Evolutionary conservation across 768 basidiomycete species (phyloP).

Genomic region (Rhizopogon vesiculosus): DNA sequence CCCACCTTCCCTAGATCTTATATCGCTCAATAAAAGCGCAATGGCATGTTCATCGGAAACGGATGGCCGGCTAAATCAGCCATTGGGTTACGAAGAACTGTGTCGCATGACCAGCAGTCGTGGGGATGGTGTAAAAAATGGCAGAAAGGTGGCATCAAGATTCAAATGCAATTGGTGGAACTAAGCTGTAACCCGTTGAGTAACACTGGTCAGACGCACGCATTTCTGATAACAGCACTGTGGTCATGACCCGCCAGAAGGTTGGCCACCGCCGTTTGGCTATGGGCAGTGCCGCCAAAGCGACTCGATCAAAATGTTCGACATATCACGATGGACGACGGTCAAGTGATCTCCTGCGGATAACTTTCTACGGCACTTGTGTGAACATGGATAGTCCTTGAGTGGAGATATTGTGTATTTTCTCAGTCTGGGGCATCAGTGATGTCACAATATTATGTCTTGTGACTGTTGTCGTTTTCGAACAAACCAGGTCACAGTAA

Average conservation of each 20-base stretch:
- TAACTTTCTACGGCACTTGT: not conserved
- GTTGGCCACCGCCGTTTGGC: no score
- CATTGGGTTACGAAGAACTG: not conserved
- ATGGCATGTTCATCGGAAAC: not conserved
- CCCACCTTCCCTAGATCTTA: not conserved
- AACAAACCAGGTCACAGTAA: no score
- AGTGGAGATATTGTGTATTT: no score
- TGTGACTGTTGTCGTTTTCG: no score
- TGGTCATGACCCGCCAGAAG: not conserved
- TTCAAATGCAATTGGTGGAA: not conserved
- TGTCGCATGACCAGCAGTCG: conserved; percentile 6
- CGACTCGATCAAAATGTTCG: no score
- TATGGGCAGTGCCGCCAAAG: no score
- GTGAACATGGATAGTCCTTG: not conserved
- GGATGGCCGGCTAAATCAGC: not conserved
- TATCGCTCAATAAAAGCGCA: not conserved
- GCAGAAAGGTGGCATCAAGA: no score
- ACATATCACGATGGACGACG: not conserved
- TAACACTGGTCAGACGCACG: not conserved
- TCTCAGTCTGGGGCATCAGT: no score
- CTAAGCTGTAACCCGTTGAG: not conserved
- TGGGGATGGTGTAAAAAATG: not conserved
- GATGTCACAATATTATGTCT: no score
- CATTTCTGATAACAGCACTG: not conserved
- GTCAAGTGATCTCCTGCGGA: not conserved